phyloP scores from a whole-genome alignment of 1,284 basidiomycete genomes.

The Calocybe gambosa region DNA sequence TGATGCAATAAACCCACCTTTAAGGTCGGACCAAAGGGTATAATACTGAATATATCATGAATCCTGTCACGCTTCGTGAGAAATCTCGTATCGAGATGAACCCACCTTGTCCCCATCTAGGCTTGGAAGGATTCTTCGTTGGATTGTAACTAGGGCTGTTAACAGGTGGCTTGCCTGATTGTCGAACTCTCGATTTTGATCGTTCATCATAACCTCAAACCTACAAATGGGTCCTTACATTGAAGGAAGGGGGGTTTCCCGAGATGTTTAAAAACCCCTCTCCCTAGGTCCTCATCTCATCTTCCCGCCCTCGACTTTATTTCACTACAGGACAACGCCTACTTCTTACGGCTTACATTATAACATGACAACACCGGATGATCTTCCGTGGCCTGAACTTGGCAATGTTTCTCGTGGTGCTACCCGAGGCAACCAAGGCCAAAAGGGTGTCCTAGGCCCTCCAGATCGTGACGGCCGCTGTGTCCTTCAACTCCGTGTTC shows the following conservation, averaged over 20 bases:
- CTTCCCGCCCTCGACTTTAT: conserved; percentile 18
- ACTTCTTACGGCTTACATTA: conserved; percentile 20
- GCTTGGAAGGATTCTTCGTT: conserved; percentile 6
- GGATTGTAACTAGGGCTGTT: conserved; percentile 21
- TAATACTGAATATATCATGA: conserved; percentile 5
- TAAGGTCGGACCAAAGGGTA: conserved; percentile 1
- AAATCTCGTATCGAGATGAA: conserved; percentile 5
- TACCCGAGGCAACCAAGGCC: conserved; percentile 77
- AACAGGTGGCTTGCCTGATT: conserved; percentile 26
- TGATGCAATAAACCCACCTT: conserved; percentile 10
- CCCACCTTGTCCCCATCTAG: conserved; percentile 15
- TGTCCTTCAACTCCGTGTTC: conserved; percentile 67
- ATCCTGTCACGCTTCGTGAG: conserved; percentile 11
- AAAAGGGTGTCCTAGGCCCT: conserved; percentile 66
- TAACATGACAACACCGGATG: conserved; percentile 53
- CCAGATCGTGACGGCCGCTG: conserved; percentile 66
- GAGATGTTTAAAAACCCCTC: conserved; percentile 17
- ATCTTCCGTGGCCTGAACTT: conserved; percentile 77
- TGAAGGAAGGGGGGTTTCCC: conserved; percentile 11
- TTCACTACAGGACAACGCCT: conserved; percentile 19
- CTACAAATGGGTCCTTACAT: conserved; percentile 12
- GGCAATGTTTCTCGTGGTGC: conserved; percentile 77
- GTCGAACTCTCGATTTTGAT: conserved; percentile 22
- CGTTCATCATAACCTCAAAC: conserved; percentile 8
- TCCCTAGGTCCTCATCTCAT: conserved; percentile 13